Percentiles rank a stretch among this genome's conserved stretches.
Conservation (phyloP, 306 rosid genomes). For the Ammopiptanthus mongolicus region DNA sequence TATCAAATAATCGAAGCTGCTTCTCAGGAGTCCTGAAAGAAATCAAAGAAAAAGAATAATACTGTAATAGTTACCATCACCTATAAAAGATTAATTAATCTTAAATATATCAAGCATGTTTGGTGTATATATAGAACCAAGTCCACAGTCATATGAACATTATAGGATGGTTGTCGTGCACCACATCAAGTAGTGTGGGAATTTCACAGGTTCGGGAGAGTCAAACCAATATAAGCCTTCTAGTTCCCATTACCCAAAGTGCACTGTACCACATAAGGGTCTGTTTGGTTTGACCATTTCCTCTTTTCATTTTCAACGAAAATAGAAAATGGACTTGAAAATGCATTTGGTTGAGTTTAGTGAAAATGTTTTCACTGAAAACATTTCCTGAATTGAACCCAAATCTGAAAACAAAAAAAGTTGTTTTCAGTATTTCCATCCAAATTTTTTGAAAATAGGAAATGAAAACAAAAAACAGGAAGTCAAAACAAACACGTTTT, state of each 20-base stretch:
- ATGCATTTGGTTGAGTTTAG: too few relatives aligned
- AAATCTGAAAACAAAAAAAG: too few relatives aligned
- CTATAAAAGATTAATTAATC: background rate
- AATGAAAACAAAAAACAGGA: too few relatives aligned
- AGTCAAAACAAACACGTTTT: too few relatives aligned
- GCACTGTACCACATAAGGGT: background rate
- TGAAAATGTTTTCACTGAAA: too few relatives aligned
- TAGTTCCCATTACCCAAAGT: background rate
- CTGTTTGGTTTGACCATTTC: too few relatives aligned
- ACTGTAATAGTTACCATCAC: background rate
- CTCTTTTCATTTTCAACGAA: too few relatives aligned
- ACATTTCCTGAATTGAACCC: too few relatives aligned
- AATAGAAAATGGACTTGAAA: too few relatives aligned
- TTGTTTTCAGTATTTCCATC: too few relatives aligned
- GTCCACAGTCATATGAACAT: background rate
- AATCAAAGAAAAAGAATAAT: background rate
- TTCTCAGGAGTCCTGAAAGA: conserved; percentile 53
- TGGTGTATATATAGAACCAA: background rate
- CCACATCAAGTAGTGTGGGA: background rate
- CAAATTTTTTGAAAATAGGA: too few relatives aligned
- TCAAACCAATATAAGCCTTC: background rate
- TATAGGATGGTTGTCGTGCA: background rate
- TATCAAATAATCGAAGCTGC: conserved; percentile 75
- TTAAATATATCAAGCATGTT: background rate
- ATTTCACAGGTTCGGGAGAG: background rate